Conservation (phyloP, 139 green algal genomes). For the Ostreobium quekettii region DNA sequence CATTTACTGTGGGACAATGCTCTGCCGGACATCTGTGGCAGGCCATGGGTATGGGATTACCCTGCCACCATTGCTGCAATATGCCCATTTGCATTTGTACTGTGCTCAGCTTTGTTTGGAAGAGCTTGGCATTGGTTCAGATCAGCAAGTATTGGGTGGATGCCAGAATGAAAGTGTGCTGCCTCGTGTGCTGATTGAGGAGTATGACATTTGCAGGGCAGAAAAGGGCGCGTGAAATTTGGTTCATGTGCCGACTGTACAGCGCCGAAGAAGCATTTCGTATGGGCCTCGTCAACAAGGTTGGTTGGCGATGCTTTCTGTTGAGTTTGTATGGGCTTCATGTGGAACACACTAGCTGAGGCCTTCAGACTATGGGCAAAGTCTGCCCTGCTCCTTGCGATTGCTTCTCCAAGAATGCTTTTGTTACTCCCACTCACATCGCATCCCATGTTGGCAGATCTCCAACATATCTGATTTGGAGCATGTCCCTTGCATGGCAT, state of each 20-base stretch:
- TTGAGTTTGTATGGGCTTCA: too few relatives aligned
- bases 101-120: background rate
- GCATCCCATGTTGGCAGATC: background rate
- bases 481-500: background rate
- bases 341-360: too few relatives aligned
- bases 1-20: too few relatives aligned
- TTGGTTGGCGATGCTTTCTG: constrained; percentile 14
- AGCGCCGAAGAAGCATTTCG: constrained; percentile 70
- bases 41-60: too few relatives aligned
- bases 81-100: background rate
- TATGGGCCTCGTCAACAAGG: constrained; percentile 95
- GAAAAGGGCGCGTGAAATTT: constrained; percentile 95
- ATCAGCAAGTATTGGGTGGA: background rate
- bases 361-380: too few relatives aligned
- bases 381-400: background rate
- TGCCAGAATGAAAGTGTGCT: background rate
- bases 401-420: background rate
- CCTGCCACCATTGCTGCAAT: too few relatives aligned
- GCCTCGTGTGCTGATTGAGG: background rate
- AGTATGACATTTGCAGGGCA: constrained; percentile 47
- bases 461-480: constrained; percentile 3
- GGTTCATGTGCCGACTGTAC: constrained; percentile 92
- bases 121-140: background rate
- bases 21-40: too few relatives aligned
- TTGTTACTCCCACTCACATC: background rate